Percentiles rank a stretch among this genome's conserved stretches.
Conservation (phyloP, 345 rosid species). For the Citrus hindsii region DNA sequence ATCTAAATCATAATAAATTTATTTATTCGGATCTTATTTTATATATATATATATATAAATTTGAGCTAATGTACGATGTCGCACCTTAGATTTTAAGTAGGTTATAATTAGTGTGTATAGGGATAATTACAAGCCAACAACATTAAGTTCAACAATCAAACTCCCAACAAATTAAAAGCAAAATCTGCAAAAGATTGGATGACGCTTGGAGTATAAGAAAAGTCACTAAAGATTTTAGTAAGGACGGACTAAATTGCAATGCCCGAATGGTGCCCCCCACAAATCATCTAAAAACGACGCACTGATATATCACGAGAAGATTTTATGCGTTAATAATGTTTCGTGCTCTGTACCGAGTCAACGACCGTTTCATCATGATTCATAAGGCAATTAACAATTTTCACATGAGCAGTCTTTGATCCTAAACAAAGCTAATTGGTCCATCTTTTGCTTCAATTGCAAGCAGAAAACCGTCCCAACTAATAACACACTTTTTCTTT, state of each 20-base stretch:
- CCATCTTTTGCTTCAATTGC: not conserved
- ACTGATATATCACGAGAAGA: not conserved
- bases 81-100: not conserved
- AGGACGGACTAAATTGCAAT: not conserved
- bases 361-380: not conserved
- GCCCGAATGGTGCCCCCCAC: not conserved
- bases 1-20: too few species aligned
- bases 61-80: not conserved
- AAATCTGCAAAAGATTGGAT: not conserved
- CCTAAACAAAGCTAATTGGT: not conserved
- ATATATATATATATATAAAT: too few species aligned
- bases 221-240: not conserved
- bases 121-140: conserved; percentile 6
- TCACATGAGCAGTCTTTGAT: not conserved
- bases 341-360: not conserved
- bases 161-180: not conserved
- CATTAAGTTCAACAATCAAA: conserved; percentile 2
- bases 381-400: not conserved
- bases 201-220: conserved; percentile 29
- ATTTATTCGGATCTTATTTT: too few species aligned
- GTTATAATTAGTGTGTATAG: not conserved
- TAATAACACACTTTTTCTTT: not conserved
- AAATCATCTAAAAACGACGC: not conserved
- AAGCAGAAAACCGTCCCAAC: not conserved
- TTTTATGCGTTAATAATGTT: too few species aligned